Percentiles rank a stretch among this genome's conserved stretches.
Conservation (phyloP, 352 stramenopile genomes). For the Phytophthora ramorum region DNA sequence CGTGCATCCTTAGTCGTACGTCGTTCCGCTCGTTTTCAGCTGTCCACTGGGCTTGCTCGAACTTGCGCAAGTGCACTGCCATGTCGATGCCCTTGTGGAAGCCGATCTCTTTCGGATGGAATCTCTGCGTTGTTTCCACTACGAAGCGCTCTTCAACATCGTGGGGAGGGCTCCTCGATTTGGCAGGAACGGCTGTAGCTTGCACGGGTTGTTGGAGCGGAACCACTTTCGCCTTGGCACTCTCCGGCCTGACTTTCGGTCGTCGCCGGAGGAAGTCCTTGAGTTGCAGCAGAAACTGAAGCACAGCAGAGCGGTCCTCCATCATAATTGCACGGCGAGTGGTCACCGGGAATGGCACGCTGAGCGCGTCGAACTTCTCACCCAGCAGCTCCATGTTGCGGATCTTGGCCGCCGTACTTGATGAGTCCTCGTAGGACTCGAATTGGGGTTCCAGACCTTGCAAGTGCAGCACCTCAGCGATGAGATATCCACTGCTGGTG, state of each 20-base stretch:
- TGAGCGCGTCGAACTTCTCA: slow-evolving; percentile 42
- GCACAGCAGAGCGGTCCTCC: slow-evolving; percentile 58
- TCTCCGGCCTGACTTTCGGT: slow-evolving; percentile 19
- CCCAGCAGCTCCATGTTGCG: slow-evolving; percentile 70
- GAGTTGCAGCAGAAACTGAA: slow-evolving; percentile 69
- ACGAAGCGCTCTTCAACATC: slow-evolving; percentile 72
- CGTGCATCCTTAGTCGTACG: slow-evolving; percentile 26
- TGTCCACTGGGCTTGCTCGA: slow-evolving; percentile 64
- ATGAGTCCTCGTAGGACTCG: slow-evolving; percentile 51
- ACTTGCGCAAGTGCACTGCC: slow-evolving; percentile 68
- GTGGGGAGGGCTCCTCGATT: slow-evolving; percentile 20
- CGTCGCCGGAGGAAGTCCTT: slow-evolving; percentile 56
- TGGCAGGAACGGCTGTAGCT: neutral
- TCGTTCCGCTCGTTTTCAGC: slow-evolving; percentile 52
- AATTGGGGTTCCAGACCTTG: slow-evolving; percentile 57
- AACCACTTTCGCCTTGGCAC: slow-evolving; percentile 19
- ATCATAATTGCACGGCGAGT: slow-evolving; percentile 68
- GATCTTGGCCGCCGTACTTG: slow-evolving; percentile 47
- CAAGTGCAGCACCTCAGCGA: slow-evolving; percentile 65
- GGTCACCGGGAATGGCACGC: slow-evolving; percentile 50
- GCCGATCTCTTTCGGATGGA: slow-evolving; percentile 49
- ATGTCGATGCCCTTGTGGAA: slow-evolving; percentile 80
- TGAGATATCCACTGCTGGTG: slow-evolving; percentile 72
- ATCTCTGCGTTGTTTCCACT: slow-evolving; percentile 42
- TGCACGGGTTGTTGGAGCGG: slow-evolving; percentile 6